A percentile compares a stretch with the other conserved stretches of the same genome.
These are phyloP conservation scores for Arachnopeziza araneosa DNA, from an alignment of 2,329 filamentous ascomycete genomes.

Conservation along the genomic window DNA sequence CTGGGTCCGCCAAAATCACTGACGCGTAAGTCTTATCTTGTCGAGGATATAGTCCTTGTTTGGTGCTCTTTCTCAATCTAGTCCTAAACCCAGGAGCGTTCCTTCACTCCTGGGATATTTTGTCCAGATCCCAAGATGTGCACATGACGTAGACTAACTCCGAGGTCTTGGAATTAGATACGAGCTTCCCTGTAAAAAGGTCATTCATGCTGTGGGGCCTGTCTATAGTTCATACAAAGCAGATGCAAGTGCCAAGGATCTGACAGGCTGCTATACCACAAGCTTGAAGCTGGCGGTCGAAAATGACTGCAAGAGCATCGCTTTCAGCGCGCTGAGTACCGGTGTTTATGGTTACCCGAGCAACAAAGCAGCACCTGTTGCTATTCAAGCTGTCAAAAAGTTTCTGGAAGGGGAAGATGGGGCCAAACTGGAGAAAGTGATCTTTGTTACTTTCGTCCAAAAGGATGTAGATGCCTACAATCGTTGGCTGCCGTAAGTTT, in stretches of 20 bases:
- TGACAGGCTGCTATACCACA: slow-evolving; percentile 60
- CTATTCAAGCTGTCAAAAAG: slow-evolving; percentile 51
- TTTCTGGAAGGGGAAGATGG: slow-evolving; percentile 47
- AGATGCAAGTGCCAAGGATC: slow-evolving; percentile 40
- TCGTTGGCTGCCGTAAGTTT: slow-evolving; percentile 63
- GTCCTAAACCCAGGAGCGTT: too few species aligned
- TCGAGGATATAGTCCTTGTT: too few species aligned
- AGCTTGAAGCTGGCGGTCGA: slow-evolving; percentile 68
- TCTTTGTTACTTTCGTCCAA: slow-evolving; percentile 78
- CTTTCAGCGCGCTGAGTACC: slow-evolving; percentile 81
- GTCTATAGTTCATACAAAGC: slow-evolving; percentile 51
- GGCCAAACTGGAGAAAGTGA: slow-evolving; percentile 59
- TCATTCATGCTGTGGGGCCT: slow-evolving; percentile 91
- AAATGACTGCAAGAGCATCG: slow-evolving; percentile 63
- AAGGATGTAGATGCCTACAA: slow-evolving; percentile 76
- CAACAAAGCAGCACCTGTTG: slow-evolving; percentile 63
- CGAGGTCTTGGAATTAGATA: too few species aligned
- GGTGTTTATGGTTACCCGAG: slow-evolving; percentile 87
- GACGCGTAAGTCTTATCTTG: slow-evolving; percentile 48
- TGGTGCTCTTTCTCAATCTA: too few species aligned
- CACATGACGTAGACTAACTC: too few species aligned
- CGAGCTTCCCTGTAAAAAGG: slow-evolving; percentile 64
- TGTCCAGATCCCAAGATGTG: too few species aligned
- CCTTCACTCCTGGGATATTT: too few species aligned
- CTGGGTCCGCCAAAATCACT: slow-evolving; percentile 80